phyloP scores from a whole-genome alignment of 2,329 filamentous ascomycete genomes.

The Fusarium protoensiforme region DNA sequence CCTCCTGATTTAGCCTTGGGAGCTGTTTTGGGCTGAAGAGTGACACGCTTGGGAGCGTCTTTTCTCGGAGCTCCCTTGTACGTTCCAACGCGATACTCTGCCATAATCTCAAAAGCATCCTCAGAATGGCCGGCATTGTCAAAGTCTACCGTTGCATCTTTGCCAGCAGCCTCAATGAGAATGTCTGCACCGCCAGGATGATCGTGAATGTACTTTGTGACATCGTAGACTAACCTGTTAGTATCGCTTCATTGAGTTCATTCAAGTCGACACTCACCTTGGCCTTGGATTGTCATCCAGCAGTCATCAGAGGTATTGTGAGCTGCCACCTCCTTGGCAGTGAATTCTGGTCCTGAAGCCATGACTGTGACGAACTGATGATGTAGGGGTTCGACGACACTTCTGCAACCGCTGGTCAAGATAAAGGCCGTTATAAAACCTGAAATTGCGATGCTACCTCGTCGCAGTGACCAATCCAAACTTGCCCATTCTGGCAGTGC shows the following conservation, averaged over 20 bases:
- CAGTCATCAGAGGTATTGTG: conserved; percentile 61
- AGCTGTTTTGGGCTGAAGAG: conserved; percentile 7
- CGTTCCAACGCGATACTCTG: conserved; percentile 50
- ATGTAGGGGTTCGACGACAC: background rate
- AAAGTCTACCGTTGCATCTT: conserved; percentile 82
- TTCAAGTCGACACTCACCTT: conserved; percentile 53
- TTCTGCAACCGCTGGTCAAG: background rate
- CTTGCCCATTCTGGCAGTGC: conserved; percentile 16
- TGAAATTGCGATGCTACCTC: conserved; percentile 15
- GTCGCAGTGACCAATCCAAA: background rate
- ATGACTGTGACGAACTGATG: conserved; percentile 6
- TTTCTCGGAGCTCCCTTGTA: conserved; percentile 45
- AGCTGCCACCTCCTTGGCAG: conserved; percentile 56
- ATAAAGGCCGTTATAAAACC: conserved; percentile 8
- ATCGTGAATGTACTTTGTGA: conserved; percentile 67
- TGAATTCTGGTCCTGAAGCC: conserved; percentile 34
- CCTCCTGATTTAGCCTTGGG: conserved; percentile 27
- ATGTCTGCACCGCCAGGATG: conserved; percentile 82
- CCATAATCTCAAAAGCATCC: conserved; percentile 58
- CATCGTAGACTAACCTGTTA: conserved; percentile 62
- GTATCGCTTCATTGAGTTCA: background rate
- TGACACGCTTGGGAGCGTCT: conserved; percentile 23
- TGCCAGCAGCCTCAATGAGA: conserved; percentile 80
- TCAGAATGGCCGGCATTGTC: conserved; percentile 88
- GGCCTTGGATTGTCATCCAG: conserved; percentile 67